Percentiles rank a stretch among this genome's conserved stretches.
Evolutionary conservation across 495 filamentous ascomycete genomes (phyloP).

Genomic region (Podospora anserina): DNA sequence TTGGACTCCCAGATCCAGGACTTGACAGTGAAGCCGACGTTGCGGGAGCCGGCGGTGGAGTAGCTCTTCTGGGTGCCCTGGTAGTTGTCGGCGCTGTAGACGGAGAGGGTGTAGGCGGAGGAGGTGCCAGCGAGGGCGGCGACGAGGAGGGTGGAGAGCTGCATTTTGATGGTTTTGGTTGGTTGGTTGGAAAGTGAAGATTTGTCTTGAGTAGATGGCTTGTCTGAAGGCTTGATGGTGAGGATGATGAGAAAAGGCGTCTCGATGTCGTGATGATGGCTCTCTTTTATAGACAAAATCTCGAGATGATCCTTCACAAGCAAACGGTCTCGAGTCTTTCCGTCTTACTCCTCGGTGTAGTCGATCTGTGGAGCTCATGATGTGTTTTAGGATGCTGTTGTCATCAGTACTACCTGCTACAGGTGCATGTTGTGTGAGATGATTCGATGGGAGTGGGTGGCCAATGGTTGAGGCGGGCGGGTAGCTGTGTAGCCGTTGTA

Average conservation of each 20-base stretch:
- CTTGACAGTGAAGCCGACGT: slow-evolving; percentile 6
- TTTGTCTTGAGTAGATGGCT: neutral
- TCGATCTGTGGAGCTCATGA: slow-evolving; percentile 4
- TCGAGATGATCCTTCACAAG: neutral
- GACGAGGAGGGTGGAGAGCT: slow-evolving; percentile 5
- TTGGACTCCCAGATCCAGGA: slow-evolving; percentile 2
- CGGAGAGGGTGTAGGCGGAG: slow-evolving; percentile 1
- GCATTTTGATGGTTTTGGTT: slow-evolving; percentile 2
- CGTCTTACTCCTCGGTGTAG: slow-evolving; percentile 1
- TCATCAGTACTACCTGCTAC: neutral
- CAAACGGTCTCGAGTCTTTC: neutral
- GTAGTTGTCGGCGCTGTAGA: slow-evolving; percentile 8
- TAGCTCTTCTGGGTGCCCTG: slow-evolving; percentile 8
- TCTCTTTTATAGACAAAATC: slow-evolving; percentile 4
- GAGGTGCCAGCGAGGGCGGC: slow-evolving; percentile 2
- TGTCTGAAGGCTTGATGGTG: slow-evolving; percentile 1
- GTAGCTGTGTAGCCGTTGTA: neutral
- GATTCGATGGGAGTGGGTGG: neutral
- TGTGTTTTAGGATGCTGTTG: neutral
- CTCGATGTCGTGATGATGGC: slow-evolving; percentile 1
- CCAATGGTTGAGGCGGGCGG: neutral
- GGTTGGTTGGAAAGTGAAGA: neutral
- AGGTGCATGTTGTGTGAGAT: neutral
- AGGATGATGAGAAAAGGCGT: neutral
- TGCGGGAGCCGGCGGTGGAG: slow-evolving; percentile 1